These are phyloP conservation scores for Rhododendron henanense DNA, from an alignment of 148 eudicot species.

Conservation along the genomic window DNA sequence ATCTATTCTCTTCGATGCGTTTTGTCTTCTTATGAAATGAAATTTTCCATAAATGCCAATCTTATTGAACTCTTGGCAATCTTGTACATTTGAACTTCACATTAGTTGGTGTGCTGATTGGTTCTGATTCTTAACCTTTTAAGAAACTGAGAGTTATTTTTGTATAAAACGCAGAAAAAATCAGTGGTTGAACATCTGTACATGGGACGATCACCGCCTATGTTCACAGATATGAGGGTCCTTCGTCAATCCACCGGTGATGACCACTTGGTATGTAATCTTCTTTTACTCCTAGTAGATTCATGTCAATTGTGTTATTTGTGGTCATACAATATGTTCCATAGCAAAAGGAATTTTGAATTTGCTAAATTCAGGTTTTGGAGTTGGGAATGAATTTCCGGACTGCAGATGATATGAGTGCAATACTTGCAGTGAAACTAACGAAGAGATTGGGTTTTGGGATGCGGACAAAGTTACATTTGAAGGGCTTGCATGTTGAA, in stretches of 20 bases:
- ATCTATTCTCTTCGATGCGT: background rate
- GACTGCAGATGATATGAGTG: constrained; percentile 92
- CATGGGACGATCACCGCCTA: constrained; percentile 83
- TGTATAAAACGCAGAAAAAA: constrained; percentile 37
- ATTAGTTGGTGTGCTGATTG: background rate
- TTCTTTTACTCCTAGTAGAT: constrained; percentile 5
- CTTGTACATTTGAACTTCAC: background rate
- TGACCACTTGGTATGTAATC: constrained; percentile 74
- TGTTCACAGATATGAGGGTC: constrained; percentile 85
- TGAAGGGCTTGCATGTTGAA: constrained; percentile 90
- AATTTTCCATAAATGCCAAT: background rate
- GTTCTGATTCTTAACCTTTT: background rate
- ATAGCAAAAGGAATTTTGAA: background rate
- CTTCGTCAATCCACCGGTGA: constrained; percentile 65
- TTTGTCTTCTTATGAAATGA: background rate
- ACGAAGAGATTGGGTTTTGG: constrained; percentile 83
- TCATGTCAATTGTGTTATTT: constrained; percentile 2
- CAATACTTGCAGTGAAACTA: constrained; percentile 68
- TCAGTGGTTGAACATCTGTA: constrained; percentile 66
- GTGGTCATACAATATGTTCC: constrained; percentile 4
- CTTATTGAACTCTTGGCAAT: background rate
- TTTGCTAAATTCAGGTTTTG: constrained; percentile 51
- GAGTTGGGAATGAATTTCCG: constrained; percentile 85
- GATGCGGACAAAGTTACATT: constrained; percentile 72
- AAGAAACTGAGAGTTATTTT: constrained; percentile 11